phyloP scores from a whole-genome alignment of 2,329 filamentous ascomycete species.

The Ilyonectria mors-panacis region DNA sequence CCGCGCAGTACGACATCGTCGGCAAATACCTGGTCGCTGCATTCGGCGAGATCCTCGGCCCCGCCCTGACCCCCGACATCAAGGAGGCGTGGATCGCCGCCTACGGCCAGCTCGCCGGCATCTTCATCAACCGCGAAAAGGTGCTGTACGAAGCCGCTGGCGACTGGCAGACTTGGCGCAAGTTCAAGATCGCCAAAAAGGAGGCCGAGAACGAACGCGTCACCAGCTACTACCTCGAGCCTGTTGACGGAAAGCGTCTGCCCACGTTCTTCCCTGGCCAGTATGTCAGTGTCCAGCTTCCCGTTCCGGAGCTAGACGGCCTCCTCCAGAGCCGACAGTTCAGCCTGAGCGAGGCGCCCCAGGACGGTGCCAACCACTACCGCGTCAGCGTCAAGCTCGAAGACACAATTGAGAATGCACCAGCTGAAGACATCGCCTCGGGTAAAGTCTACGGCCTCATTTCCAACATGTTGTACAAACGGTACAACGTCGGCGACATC shows the following conservation, averaged over 20 bases:
- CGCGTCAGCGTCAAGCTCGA: slow-evolving; percentile 83
- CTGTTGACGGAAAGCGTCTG: slow-evolving; percentile 68
- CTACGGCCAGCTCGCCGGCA: slow-evolving; percentile 78
- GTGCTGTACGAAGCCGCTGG: slow-evolving; percentile 69
- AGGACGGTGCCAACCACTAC: slow-evolving; percentile 69
- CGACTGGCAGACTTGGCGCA: slow-evolving; percentile 64
- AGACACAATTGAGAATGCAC: slow-evolving; percentile 54
- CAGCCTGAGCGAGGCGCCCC: slow-evolving; percentile 74
- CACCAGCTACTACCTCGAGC: slow-evolving; percentile 79
- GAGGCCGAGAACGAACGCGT: slow-evolving; percentile 72
- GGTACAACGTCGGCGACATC: slow-evolving; percentile 64
- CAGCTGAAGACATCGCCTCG: slow-evolving; percentile 51
- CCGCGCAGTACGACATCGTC: slow-evolving; percentile 80
- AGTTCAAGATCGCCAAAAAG: slow-evolving; percentile 72
- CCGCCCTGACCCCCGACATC: slow-evolving; percentile 76
- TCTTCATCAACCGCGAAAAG: slow-evolving; percentile 78
- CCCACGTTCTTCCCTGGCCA: slow-evolving; percentile 79
- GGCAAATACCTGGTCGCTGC: slow-evolving; percentile 77
- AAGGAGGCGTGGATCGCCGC: slow-evolving; percentile 80
- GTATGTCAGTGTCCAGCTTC: slow-evolving; percentile 77
- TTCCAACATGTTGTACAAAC: slow-evolving; percentile 67
- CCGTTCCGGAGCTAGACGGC: slow-evolving; percentile 71
- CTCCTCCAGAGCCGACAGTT: slow-evolving; percentile 82
- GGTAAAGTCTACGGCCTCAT: slow-evolving; percentile 62
- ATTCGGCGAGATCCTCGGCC: slow-evolving; percentile 77